These are phyloP conservation scores for Hericium rajendrae DNA, from an alignment of 768 basidiomycete species.

Conservation along the genomic window DNA sequence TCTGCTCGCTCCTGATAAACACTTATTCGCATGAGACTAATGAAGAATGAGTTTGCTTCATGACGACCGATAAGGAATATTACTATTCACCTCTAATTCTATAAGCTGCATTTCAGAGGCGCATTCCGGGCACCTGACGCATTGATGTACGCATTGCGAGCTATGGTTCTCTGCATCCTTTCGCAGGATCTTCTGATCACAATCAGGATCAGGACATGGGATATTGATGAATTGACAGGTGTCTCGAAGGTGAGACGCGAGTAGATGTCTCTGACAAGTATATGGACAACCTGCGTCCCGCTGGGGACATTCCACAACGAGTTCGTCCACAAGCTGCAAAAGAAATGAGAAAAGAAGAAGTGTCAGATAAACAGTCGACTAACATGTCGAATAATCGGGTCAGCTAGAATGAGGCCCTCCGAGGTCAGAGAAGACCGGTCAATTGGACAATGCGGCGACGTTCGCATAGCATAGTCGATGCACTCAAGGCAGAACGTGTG, in stretches of 20 bases:
- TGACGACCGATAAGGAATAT: no score
- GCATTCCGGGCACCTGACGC: constrained; percentile 21
- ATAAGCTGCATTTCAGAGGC: constrained; percentile 28
- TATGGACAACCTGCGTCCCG: constrained; percentile 47
- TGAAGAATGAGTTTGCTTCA: no score
- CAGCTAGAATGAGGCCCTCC: constrained; percentile 57
- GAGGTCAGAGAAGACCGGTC: constrained; percentile 59
- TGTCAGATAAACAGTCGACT: constrained; percentile 18
- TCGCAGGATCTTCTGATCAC: constrained; percentile 33
- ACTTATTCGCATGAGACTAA: constrained; percentile 26
- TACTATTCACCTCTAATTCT: constrained; percentile 18
- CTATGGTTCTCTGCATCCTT: constrained; percentile 27
- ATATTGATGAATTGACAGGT: constrained; percentile 50
- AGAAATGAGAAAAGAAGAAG: not conserved
- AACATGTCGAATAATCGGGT: constrained; percentile 69
- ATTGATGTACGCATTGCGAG: constrained; percentile 27
- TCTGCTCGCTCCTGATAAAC: constrained; percentile 24
- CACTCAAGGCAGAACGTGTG: constrained; percentile 88
- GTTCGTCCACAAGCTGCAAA: constrained; percentile 71
- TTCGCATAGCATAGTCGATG: constrained; percentile 56
- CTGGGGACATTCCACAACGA: constrained; percentile 64
- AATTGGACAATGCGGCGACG: constrained; percentile 72
- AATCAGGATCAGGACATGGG: constrained; percentile 38
- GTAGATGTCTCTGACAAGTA: constrained; percentile 57
- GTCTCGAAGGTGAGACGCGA: constrained; percentile 53